Evolutionary conservation across 164 flowering plant species (phyloP).

Genomic region (Stephania yunnanensis): DNA sequence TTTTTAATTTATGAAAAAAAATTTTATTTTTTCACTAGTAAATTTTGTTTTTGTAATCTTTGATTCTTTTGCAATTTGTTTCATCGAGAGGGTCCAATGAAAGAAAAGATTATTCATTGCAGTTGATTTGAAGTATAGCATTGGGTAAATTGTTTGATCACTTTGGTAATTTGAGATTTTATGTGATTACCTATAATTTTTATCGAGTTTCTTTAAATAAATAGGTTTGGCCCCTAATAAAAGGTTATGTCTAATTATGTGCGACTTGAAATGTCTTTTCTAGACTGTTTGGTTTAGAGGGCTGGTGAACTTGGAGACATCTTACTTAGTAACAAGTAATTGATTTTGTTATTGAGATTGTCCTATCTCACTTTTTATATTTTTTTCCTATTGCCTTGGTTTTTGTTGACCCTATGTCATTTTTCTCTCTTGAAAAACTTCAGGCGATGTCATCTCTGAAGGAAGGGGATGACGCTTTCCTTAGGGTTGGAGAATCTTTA

Average conservation of each 20-base stretch:
- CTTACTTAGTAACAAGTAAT: not conserved
- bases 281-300: not conserved
- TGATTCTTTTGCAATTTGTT: not conserved
- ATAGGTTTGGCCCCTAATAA: not conserved
- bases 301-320: not conserved
- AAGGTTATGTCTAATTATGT: not conserved
- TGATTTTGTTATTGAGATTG: not conserved
- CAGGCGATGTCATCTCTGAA: slow-evolving; percentile 45
- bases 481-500: slow-evolving; percentile 44
- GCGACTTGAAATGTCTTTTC: not conserved
- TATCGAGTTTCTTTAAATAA: too few relatives aligned
- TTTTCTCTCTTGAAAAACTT: not conserved
- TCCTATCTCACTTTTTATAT: not conserved
- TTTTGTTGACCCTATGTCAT: not conserved
- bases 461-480: slow-evolving; percentile 32
- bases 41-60: not conserved
- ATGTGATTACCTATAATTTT: too few relatives aligned
- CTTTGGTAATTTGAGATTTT: too few relatives aligned
- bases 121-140: not conserved
- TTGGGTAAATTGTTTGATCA: too few relatives aligned
- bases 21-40: not conserved
- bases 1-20: not conserved
- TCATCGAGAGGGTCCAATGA: too few relatives aligned
- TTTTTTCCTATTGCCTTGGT: not conserved
- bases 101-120: not conserved